These are phyloP conservation scores for Glonium stellatum DNA, from an alignment of 495 filamentous ascomycete species.

Conservation along the genomic window DNA sequence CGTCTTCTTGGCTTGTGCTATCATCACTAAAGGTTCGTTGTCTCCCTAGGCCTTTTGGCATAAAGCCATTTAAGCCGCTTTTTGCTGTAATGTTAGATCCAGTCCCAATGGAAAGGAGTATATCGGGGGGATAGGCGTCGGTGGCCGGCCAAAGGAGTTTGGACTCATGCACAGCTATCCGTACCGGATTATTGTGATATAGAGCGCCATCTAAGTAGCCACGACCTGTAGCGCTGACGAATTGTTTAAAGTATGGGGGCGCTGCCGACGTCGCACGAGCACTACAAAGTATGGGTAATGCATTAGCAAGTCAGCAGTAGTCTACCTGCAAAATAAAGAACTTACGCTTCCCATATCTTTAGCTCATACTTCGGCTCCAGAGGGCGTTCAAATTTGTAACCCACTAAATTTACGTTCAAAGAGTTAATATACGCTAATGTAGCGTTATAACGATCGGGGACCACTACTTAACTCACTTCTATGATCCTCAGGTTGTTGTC, in stretches of 20 bases:
- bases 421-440: too few species aligned
- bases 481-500: too few species aligned
- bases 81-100: not conserved
- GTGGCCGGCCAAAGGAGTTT: slow-evolving; percentile 36
- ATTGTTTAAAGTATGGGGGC: slow-evolving; percentile 43
- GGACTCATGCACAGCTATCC: slow-evolving; percentile 35
- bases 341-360: slow-evolving; percentile 43
- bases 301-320: too few species aligned
- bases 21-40: too few species aligned
- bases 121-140: slow-evolving; percentile 30
- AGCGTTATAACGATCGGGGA: too few species aligned
- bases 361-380: slow-evolving; percentile 36
- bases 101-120: slow-evolving; percentile 42
- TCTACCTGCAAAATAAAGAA: too few species aligned
- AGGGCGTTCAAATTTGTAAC: slow-evolving; percentile 41
- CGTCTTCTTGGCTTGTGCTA: too few species aligned
- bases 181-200: slow-evolving; percentile 37
- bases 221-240: slow-evolving; percentile 28
- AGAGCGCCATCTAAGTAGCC: slow-evolving; percentile 25
- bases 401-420: too few species aligned
- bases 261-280: slow-evolving; percentile 45
- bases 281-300: too few species aligned
- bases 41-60: too few species aligned
- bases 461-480: too few species aligned
- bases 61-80: too few species aligned